These are phyloP conservation scores for Saccharomyces mikatae DNA, from an alignment of 805 yeast species.

Conservation along the genomic window DNA sequence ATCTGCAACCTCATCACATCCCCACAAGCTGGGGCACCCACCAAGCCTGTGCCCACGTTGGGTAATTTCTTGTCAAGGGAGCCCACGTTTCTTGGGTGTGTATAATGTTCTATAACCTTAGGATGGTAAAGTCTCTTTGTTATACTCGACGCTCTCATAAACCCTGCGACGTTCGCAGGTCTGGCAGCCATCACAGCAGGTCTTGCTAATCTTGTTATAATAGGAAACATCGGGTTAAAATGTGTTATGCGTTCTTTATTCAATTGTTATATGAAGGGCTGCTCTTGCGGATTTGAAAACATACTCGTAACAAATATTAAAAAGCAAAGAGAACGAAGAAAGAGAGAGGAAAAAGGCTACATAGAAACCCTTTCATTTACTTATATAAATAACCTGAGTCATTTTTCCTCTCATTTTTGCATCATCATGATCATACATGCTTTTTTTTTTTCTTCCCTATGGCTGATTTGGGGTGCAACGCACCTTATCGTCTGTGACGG, in stretches of 20 bases:
- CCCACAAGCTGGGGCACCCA: conserved; percentile 98
- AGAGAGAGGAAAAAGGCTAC: not conserved
- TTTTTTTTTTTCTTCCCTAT: not conserved
- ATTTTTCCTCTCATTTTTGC: not conserved
- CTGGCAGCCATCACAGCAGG: not conserved
- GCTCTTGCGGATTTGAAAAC: not conserved
- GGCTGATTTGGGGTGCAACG: not conserved
- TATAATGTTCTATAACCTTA: conserved; percentile 90
- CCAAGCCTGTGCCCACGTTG: conserved; percentile 91
- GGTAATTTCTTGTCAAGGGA: conserved; percentile 66
- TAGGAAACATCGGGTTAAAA: not conserved
- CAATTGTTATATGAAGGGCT: not conserved
- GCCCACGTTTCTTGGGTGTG: conserved; percentile 95
- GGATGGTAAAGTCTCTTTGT: conserved; percentile 60
- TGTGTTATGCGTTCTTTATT: not conserved
- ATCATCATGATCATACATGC: not conserved
- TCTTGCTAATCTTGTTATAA: not conserved
- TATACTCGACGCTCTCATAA: conserved; percentile 1
- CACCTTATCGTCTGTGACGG: not conserved
- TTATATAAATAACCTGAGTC: not conserved
- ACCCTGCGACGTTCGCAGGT: not conserved
- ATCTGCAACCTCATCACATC: conserved; percentile 97
- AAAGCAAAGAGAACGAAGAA: not conserved
- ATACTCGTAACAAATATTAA: not conserved
- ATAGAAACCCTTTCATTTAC: not conserved